A percentile compares a stretch with the other conserved stretches of the same genome.
Evolutionary conservation across 2,329 filamentous ascomycete genomes (phyloP).

Genomic region (Fusarium decemcellulare): DNA sequence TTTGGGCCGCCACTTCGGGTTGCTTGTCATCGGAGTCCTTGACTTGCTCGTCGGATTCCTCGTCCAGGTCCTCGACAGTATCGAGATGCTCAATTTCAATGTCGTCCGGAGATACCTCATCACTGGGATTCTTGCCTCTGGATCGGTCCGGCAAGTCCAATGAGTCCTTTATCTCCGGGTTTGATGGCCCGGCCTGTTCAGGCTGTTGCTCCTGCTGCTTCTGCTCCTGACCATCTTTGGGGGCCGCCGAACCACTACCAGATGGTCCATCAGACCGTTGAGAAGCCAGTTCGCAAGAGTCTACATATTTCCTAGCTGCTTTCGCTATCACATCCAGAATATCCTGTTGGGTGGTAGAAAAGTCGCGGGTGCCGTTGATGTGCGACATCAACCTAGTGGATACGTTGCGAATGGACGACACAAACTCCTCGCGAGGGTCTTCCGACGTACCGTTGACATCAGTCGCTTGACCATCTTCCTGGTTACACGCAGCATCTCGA

Average conservation of each 20-base stretch:
- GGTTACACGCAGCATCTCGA: conserved; percentile 23
- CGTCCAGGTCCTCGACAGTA: conserved; percentile 43
- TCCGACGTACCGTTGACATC: conserved; percentile 20
- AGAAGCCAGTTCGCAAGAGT: conserved; percentile 49
- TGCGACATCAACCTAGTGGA: conserved; percentile 60
- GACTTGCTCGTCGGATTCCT: conserved; percentile 43
- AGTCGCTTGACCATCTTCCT: conserved; percentile 41
- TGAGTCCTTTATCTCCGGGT: conserved; percentile 9
- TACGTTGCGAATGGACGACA: conserved; percentile 55
- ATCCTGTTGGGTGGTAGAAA: conserved; percentile 58
- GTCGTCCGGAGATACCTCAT: conserved; percentile 60
- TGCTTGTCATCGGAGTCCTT: conserved; percentile 29
- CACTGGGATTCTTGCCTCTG: conserved; percentile 30
- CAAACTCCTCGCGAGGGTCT: conserved; percentile 49
- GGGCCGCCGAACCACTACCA: conserved; percentile 4
- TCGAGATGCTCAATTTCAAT: conserved; percentile 62
- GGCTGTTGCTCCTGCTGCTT: conserved; percentile 10
- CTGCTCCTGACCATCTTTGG: conserved; percentile 20
- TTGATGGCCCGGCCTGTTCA: conserved; percentile 1
- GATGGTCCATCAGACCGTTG: conserved; percentile 34
- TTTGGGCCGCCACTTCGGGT: background rate
- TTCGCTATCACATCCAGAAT: conserved; percentile 65
- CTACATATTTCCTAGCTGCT: conserved; percentile 66
- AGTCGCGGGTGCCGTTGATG: conserved; percentile 54
- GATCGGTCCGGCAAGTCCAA: conserved; percentile 4